These are phyloP conservation scores for Gynostemma pentaphyllum DNA, from an alignment of 306 rosid species.

Conservation along the genomic window DNA sequence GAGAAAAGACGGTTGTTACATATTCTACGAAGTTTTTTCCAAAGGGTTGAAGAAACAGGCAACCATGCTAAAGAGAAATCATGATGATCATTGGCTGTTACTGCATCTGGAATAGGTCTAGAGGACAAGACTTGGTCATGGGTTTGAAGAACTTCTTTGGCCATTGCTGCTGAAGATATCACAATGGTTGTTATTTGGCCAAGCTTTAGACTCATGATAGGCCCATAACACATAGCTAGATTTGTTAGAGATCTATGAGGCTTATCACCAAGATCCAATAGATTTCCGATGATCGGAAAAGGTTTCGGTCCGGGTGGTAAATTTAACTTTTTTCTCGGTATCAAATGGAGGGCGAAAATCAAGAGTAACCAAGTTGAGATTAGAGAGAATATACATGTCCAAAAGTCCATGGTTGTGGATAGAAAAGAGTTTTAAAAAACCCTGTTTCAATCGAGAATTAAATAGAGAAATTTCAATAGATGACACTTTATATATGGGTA, in stretches of 20 bases:
- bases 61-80: conserved; percentile 20
- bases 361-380: no score
- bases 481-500: no score
- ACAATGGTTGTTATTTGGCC: conserved; percentile 39
- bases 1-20: conserved; percentile 26
- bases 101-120: conserved; percentile 26
- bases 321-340: neutral
- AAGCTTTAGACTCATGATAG: conserved; percentile 37
- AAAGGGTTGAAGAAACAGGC: conserved; percentile 18
- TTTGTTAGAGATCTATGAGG: conserved; percentile 35
- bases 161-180: conserved; percentile 25
- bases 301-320: conserved; percentile 50
- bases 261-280: conserved; percentile 37
- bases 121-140: conserved; percentile 30
- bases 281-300: conserved; percentile 41
- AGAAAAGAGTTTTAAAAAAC: no score
- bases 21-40: conserved; percentile 28
- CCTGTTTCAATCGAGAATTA: no score
- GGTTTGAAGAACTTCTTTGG: conserved; percentile 29
- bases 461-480: no score
- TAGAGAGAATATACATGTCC: no score
- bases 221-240: conserved; percentile 28
- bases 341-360: neutral
- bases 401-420: no score
- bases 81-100: conserved; percentile 5